These are phyloP conservation scores for Chlamydomonas eustigma DNA, from an alignment of 139 green algal genomes.

Conservation along the genomic window DNA sequence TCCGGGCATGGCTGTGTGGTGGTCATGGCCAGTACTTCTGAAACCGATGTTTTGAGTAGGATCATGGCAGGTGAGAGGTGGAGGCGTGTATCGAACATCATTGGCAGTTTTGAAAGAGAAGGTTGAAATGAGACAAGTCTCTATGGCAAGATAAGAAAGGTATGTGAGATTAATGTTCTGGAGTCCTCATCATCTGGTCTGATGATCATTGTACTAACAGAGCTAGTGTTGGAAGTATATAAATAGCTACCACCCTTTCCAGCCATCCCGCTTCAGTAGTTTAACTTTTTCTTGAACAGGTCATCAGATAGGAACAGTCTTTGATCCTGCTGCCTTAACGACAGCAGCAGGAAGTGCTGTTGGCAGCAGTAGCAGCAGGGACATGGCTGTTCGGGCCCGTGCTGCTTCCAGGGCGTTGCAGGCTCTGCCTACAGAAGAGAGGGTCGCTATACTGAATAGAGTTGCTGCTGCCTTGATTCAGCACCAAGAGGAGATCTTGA, in stretches of 20 bases:
- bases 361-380: not conserved
- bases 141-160: not conserved
- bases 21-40: conserved; percentile 9
- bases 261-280: not conserved
- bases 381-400: conserved; percentile 59
- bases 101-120: not conserved
- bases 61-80: not conserved
- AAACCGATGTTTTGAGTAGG: not conserved
- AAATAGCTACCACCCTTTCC: not conserved
- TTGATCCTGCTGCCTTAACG: conserved; percentile 17
- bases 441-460: conserved; percentile 63
- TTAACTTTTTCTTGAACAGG: conserved; percentile 2
- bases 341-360: not conserved
- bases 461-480: conserved; percentile 78
- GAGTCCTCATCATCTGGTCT: not conserved
- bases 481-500: conserved; percentile 72
- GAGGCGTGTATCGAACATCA: too few relatives aligned
- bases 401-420: conserved; percentile 76
- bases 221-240: not conserved
- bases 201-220: not conserved
- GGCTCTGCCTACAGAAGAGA: conserved; percentile 59
- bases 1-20: not conserved
- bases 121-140: not conserved
- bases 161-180: not conserved
- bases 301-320: conserved; percentile 18